These are phyloP conservation scores for Hypoxylon sp. DNA, from an alignment of 2,329 filamentous ascomycete species.

Conservation along the genomic window DNA sequence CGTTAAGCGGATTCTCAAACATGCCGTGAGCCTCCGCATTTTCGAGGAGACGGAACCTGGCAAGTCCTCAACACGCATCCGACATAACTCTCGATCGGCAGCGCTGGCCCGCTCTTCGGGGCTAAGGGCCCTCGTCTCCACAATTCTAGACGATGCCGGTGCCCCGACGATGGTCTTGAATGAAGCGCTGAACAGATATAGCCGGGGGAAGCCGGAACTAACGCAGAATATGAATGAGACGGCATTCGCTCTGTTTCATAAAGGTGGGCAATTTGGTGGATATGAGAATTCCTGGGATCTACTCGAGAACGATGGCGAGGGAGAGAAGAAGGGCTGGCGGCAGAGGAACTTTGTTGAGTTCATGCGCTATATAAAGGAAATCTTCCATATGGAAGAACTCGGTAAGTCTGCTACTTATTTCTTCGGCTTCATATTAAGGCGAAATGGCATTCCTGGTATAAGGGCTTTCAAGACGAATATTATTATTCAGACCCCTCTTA, in stretches of 20 bases:
- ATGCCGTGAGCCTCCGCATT: slow-evolving; percentile 59
- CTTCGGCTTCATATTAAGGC: neutral
- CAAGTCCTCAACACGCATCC: slow-evolving; percentile 50
- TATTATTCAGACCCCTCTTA: neutral
- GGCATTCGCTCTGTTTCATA: slow-evolving; percentile 57
- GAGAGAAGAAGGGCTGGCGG: slow-evolving; percentile 57
- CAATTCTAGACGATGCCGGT: slow-evolving; percentile 58
- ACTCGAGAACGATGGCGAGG: slow-evolving; percentile 60
- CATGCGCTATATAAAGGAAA: slow-evolving; percentile 59
- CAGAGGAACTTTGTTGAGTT: slow-evolving; percentile 59
- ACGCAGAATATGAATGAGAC: slow-evolving; percentile 56
- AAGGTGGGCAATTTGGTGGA: slow-evolving; percentile 52
- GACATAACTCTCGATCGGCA: slow-evolving; percentile 59
- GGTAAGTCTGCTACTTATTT: slow-evolving; percentile 22
- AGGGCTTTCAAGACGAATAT: neutral
- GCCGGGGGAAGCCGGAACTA: slow-evolving; percentile 52
- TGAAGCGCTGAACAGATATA: slow-evolving; percentile 55
- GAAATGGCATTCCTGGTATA: neutral
- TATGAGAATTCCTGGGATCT: slow-evolving; percentile 58
- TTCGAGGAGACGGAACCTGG: slow-evolving; percentile 54
- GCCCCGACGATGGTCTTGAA: slow-evolving; percentile 57
- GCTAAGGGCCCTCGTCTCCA: slow-evolving; percentile 57
- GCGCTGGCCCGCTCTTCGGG: slow-evolving; percentile 55
- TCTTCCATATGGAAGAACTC: slow-evolving; percentile 57
- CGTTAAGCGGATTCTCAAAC: slow-evolving; percentile 57